Evolutionary conservation across 495 filamentous ascomycete species (phyloP), one percentile per base, ranked within the genome.

Genomic region (Podospora tetraspora): DNA sequence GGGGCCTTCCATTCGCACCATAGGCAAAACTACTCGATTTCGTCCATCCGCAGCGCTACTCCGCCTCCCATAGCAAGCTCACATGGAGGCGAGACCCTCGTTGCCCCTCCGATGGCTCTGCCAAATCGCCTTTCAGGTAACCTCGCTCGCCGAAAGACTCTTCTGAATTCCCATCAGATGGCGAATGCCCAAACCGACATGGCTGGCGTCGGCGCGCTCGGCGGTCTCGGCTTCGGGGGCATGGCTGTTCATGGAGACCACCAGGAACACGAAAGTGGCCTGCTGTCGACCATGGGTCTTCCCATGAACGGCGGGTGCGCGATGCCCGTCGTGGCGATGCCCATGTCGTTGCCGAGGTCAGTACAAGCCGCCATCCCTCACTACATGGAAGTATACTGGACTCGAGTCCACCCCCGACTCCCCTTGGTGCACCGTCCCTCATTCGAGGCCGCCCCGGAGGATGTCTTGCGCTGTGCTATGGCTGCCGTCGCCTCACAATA

Each of bases 401-500:
- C 74, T 37, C 74, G 70, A 32, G 79, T 82, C 61, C 78, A 83
- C 69, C 76, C 77, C 62, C 52, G 73, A 65, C 73, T 79, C 57
- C 82, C 82, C 52, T 56, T 84, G 22, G 76, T 84, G 21, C 82
- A 84, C 72, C 75, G 76, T 61, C 72, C 70, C 11, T 76, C 76
- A 57, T 75, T 78, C 59, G 77, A 84, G 66, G 74, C 71, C 12
- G 74, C 68, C 25, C 72, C 73, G 8, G 79, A 81, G 58, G 80
- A 79, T 65, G 71, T 81, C 21, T 69, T 84, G 37, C 79, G 73
- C 19, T 84, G 78, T 56, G 81, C 82, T 60, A 84, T 84, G 82
- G 82, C 82, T 23, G 82, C 82, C 23, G 70, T 84, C 21, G 82
- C 79, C 62, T 79, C 81, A 19, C 82, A 84, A 75, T 79, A 77